Evolutionary conservation across 331 rosid genomes (phyloP).

Genomic region (Quercus tomentella): DNA sequence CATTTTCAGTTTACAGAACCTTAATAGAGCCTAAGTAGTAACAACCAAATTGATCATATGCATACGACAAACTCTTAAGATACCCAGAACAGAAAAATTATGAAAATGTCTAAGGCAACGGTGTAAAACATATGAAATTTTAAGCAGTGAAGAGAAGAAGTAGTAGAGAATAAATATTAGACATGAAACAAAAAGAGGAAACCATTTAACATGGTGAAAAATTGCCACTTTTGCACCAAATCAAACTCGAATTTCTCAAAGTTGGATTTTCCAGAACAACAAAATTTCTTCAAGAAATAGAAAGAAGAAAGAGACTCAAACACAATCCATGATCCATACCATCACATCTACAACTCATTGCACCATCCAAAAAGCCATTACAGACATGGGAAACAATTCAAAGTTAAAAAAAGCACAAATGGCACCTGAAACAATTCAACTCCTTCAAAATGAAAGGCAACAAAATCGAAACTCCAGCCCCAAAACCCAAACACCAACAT

Average conservation of each 20-base stretch:
- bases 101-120: background rate
- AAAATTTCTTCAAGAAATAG: conserved; percentile 22
- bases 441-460: conserved; percentile 16
- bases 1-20: background rate
- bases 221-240: conserved; percentile 24
- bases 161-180: background rate
- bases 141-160: background rate
- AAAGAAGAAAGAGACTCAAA: conserved; percentile 26
- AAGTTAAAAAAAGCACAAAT: conserved; percentile 5
- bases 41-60: background rate
- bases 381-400: background rate
- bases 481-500: conserved; percentile 14
- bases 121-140: background rate
- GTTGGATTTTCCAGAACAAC: conserved; percentile 42
- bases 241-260: conserved; percentile 21
- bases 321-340: conserved; percentile 13
- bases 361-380: conserved; percentile 8
- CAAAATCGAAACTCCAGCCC: background rate
- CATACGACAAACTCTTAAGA: background rate
- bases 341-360: conserved; percentile 13
- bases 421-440: conserved; percentile 8
- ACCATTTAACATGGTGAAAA: conserved; percentile 13
- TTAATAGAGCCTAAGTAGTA: background rate
- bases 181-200: conserved; percentile 2
- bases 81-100: background rate